Base-by-base conservation (phyloP, 352 stramenopile species). In the Globisporangium cystogenes region DNA sequence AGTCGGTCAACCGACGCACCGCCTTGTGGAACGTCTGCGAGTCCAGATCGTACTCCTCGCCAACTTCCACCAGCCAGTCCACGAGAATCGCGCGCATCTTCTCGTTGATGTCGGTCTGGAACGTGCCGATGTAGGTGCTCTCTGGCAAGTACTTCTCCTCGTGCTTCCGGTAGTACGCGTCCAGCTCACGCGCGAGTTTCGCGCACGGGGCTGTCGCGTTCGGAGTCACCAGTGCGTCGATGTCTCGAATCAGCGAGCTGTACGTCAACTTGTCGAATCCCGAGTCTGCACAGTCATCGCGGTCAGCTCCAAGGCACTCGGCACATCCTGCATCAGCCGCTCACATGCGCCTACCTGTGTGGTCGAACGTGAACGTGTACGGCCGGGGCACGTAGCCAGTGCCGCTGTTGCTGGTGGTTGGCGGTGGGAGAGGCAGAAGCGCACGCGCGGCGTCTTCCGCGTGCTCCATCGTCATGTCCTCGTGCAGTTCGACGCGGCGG, bases 1-100 rank as follows among this genome's bases (percentile, higher is more conserved):
- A n/a, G n/a, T n/a, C n/a, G n/a, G n/a, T n/a, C 23, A 37, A n/a
- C 35, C 47, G 20, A 51, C 11, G 15, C 65, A 90, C 77, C 55
- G 82, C 74, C 45, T 90, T 86, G 67, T 93, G 82, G 33, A 93
- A 89, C 8, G 84, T 92, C 57, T 90, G 68, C 7, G 80, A 82
- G 59, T 88, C 71, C 10, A 95, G 68, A 48, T 93, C 76, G 57
- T 92, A 95, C 64, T 95, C 81, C 64, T 92, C 78, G 35, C 75
- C 72, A 35, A 95, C 84, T 59, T 95, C 84, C 20, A 99, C 93
- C 7, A 99, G 86, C 98, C 98, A 99, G 73, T 99, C 97, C 26
- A 99, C 88, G 43, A 99, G 83, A 59, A 99, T 99, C 15, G 96
- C 96, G 53, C 97, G 82, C 98, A 99, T 99, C 55, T 98, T 97